Evolutionary conservation across 345 rosid genomes (phyloP).

Genomic region (Salix exigua): DNA sequence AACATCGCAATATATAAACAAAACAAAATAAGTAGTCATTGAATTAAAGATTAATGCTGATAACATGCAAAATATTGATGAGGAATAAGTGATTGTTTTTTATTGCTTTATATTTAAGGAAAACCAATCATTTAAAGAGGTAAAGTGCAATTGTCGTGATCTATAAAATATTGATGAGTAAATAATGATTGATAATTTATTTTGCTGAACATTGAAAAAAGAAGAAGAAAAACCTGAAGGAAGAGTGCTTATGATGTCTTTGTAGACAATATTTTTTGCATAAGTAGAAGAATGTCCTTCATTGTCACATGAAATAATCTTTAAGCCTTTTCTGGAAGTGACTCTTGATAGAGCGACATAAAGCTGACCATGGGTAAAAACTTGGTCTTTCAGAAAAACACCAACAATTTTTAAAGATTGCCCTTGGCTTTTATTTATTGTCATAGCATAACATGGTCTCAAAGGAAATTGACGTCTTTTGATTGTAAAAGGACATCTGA

Average conservation of each 20-base stretch:
- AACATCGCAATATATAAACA: too few relatives aligned
- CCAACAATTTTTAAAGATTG: neutral
- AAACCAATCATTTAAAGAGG: too few relatives aligned
- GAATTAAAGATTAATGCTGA: too few relatives aligned
- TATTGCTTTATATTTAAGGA: too few relatives aligned
- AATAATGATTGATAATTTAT: too few relatives aligned
- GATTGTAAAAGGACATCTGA: neutral
- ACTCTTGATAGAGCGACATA: neutral
- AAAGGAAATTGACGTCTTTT: neutral
- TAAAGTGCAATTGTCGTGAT: too few relatives aligned
- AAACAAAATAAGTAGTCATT: rapidly evolving
- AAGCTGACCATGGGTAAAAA: neutral
- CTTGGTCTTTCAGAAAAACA: neutral
- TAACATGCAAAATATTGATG: too few relatives aligned
- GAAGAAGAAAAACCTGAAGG: too few relatives aligned
- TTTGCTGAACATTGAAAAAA: too few relatives aligned
- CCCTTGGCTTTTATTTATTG: neutral
- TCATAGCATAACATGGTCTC: neutral
- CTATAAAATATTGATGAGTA: too few relatives aligned
- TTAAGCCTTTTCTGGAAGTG: neutral
- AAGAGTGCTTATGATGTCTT: too few relatives aligned
- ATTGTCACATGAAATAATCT: neutral
- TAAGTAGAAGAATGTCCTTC: neutral
- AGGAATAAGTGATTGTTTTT: too few relatives aligned
- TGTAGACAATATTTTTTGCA: neutral